Conservation (phyloP, 2,329 filamentous ascomycete species). For the Diaporthe ampelina region DNA sequence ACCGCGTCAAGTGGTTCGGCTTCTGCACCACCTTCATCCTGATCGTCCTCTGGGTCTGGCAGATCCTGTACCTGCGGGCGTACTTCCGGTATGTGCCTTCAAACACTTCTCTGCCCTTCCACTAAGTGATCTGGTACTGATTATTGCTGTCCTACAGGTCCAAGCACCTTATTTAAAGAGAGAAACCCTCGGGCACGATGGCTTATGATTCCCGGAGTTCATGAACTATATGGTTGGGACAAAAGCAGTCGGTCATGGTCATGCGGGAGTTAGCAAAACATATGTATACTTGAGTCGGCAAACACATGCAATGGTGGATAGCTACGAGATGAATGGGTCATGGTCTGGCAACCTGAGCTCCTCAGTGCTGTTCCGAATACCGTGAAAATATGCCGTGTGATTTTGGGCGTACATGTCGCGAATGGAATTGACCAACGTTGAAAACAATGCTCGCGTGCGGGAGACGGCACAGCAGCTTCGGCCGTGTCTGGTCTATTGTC, state of each 20-base stretch:
- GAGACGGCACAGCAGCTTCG: not conserved
- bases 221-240: slow-evolving; percentile 37
- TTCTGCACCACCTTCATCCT: slow-evolving; percentile 93
- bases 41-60: slow-evolving; percentile 91
- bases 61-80: slow-evolving; percentile 96
- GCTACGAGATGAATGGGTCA: slow-evolving; percentile 11
- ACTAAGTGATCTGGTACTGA: slow-evolving; percentile 32
- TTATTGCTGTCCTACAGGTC: slow-evolving; percentile 60
- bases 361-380: too few relatives aligned
- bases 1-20: slow-evolving; percentile 98
- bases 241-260: slow-evolving; percentile 36
- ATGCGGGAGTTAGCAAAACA: slow-evolving; percentile 31
- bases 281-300: slow-evolving; percentile 37
- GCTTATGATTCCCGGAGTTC: slow-evolving; percentile 43
- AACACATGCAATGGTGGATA: slow-evolving; percentile 30
- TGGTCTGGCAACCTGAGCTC: slow-evolving; percentile 22
- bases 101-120: not conserved
- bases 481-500: not conserved
- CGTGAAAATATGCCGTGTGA: not conserved
- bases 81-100: slow-evolving; percentile 81
- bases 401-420: not conserved
- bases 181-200: slow-evolving; percentile 32
- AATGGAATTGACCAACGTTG: not conserved
- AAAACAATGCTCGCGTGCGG: not conserved
- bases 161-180: slow-evolving; percentile 76